Evolutionary conservation across 1,139 yeast genomes (phyloP), one percentile per base, ranked within the genome.

Genomic region (Candida albicans): DNA sequence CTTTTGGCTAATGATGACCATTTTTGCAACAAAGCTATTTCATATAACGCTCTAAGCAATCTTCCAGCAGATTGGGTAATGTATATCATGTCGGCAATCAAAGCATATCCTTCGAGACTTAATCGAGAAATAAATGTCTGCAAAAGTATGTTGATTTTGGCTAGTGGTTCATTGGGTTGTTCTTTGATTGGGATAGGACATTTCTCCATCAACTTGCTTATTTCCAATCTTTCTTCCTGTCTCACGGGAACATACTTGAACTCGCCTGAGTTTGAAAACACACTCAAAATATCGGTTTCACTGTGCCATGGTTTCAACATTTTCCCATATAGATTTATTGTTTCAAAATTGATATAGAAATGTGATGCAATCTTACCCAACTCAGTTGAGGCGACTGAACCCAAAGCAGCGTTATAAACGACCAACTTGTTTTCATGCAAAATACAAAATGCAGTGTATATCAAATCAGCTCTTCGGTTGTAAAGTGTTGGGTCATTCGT

Each of bases 61-160:
- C 99, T 77, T 6, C 95, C 95, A 0, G 97, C 98, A 32, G 96
- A 88, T 61, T 93, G 99, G 0, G 95, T 87, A 34, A 95, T 81
- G 57, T 88, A 93, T 3, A 88, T 77, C 97, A 91, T 90, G 67
- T 95, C 99, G 0, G 97, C 83, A 75, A 86, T 81, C 47, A 95
- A 67, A 0, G 98, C 97, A 68, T 88, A 88, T 1, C 98, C 99
- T 2, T 87, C 95, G 12, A 95, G 68, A 9, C 73, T 68, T 33
- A 91, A 67, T 30, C 84, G 66, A 1, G 97, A 87, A 13, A 95
- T 85, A 56, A 87, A 90, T 0, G 96, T 80, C 58, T 95, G 99
- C 10, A 93, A 66, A 33, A 95, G 64, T 6, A 89, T 81, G 53
- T 85, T 89, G 28, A 88, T 79, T 59, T 95, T 95, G 0, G 96